phyloP scores from a whole-genome alignment of 306 rosid species.

The Albizia julibrissin region DNA sequence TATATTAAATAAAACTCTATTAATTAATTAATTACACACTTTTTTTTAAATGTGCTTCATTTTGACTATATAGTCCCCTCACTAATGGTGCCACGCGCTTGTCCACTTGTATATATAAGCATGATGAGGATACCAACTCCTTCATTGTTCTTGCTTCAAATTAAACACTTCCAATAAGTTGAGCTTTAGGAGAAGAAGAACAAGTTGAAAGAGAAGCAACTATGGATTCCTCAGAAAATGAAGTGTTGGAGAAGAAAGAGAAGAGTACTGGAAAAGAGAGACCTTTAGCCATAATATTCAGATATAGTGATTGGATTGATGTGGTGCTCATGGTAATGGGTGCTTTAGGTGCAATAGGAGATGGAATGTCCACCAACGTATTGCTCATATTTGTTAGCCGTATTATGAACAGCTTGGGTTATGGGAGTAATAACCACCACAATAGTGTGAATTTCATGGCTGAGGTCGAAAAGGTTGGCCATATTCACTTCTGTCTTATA shows the following conservation, averaged over 20 bases:
- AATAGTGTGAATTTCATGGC: constrained; percentile 58
- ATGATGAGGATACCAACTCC: constrained; percentile 7
- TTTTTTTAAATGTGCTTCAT: constrained; percentile 18
- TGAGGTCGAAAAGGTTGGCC: constrained; percentile 71
- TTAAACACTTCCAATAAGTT: background rate
- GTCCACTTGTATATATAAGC: constrained; percentile 11
- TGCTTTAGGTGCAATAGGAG: constrained; percentile 85
- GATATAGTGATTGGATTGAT: constrained; percentile 83
- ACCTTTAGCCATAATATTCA: constrained; percentile 48
- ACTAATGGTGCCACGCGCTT: constrained; percentile 10
- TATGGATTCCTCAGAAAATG: constrained; percentile 48
- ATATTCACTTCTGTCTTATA: background rate
- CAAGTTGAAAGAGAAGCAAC: constrained; percentile 6
- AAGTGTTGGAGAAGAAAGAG: constrained; percentile 7
- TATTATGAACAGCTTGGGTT: constrained; percentile 88
- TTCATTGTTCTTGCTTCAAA: background rate
- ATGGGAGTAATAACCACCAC: constrained; percentile 39
- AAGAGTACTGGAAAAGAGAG: constrained; percentile 32
- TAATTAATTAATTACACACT: background rate
- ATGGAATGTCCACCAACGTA: constrained; percentile 89
- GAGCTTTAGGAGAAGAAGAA: background rate
- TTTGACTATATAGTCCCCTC: constrained; percentile 33
- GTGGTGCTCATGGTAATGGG: constrained; percentile 75
- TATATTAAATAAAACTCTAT: background rate
- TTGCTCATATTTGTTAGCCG: constrained; percentile 80